Conservation (phyloP, 2,329 filamentous ascomycete species). For the Myriosclerotinia scirpicola region DNA sequence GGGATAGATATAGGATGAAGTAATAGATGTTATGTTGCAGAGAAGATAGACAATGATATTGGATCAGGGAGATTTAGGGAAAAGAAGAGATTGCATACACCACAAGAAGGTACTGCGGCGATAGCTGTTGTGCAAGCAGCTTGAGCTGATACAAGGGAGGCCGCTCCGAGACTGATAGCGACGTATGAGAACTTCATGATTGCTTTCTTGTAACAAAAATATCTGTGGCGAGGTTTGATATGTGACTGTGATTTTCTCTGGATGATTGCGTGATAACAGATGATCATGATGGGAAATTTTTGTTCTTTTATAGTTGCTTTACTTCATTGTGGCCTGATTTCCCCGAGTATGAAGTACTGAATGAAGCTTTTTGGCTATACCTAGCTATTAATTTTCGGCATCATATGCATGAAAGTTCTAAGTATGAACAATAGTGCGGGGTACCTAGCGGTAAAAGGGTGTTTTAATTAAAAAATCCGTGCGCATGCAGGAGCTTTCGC, state of each 20-base stretch:
- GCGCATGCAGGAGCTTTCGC: not conserved
- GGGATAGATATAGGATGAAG: not conserved
- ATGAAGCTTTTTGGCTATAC: not conserved
- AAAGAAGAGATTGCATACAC: constrained; percentile 11
- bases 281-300: not conserved
- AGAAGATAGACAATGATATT: not conserved
- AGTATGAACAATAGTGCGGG: not conserved
- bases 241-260: not conserved
- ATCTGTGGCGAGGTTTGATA: not conserved
- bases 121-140: constrained; percentile 15
- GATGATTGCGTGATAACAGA: not conserved
- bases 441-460: not conserved
- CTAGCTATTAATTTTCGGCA: not conserved
- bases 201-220: not conserved
- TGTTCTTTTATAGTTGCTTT: not conserved
- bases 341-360: not conserved
- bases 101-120: constrained; percentile 3
- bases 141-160: constrained; percentile 14
- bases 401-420: not conserved
- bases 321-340: not conserved
- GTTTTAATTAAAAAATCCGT: not conserved
- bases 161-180: constrained; percentile 15
- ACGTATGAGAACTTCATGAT: constrained; percentile 18
- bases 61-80: not conserved
- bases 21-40: not conserved